These are phyloP conservation scores for Teunomyces cretensis DNA, from an alignment of 805 yeast genomes.

Conservation along the genomic window DNA sequence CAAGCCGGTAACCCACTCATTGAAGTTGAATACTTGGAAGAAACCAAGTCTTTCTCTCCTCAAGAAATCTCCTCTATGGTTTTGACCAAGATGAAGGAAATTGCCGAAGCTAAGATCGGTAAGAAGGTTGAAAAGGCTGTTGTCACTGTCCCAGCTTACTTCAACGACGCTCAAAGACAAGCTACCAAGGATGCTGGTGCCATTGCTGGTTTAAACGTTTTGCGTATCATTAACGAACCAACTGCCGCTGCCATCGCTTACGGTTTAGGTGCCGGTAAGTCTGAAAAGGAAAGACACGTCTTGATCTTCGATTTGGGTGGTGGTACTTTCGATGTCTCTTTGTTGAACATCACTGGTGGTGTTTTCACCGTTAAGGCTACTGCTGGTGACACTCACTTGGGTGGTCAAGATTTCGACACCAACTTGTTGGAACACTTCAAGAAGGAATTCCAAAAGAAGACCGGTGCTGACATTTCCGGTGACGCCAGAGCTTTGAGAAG, in stretches of 20 bases:
- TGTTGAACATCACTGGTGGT: constrained; percentile 91
- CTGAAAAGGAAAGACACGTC: constrained; percentile 61
- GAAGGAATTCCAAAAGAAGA: constrained; percentile 47
- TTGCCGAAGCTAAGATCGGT: constrained; percentile 90
- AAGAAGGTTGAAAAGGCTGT: constrained; percentile 60
- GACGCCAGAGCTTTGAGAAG: constrained; percentile 52
- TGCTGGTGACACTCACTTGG: constrained; percentile 53
- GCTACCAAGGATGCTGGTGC: constrained; percentile 55
- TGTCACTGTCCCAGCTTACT: constrained; percentile 50
- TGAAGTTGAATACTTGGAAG: constrained; percentile 48
- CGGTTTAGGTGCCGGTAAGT: constrained; percentile 75
- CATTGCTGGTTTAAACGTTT: constrained; percentile 50
- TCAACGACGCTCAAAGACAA: constrained; percentile 52
- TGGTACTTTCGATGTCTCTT: constrained; percentile 96
- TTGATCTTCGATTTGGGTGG: constrained; percentile 95
- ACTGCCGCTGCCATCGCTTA: constrained; percentile 98
- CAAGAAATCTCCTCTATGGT: constrained; percentile 52
- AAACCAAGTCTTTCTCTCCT: constrained; percentile 47
- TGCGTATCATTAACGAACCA: constrained; percentile 50
- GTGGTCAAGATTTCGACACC: constrained; percentile 54
- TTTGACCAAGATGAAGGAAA: constrained; percentile 54
- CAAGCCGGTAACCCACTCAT: constrained; percentile 47
- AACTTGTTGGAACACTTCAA: constrained; percentile 49
- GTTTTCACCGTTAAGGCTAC: constrained; percentile 96
- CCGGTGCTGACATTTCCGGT: constrained; percentile 45